phyloP scores from a whole-genome alignment of 2,329 filamentous ascomycete genomes.

The Dactylellina haptotyla region DNA sequence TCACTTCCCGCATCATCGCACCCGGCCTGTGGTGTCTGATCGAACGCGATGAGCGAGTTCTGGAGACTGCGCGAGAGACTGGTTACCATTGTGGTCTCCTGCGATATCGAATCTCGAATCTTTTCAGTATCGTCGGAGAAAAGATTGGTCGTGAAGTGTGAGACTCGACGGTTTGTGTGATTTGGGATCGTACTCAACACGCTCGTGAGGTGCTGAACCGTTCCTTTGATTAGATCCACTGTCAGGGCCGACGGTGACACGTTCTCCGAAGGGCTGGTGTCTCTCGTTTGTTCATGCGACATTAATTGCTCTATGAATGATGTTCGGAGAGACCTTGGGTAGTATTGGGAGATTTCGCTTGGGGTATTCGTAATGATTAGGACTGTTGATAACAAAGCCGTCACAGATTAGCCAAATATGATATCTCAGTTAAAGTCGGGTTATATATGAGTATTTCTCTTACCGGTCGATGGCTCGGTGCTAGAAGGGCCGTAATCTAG shows the following conservation, averaged over 20 bases:
- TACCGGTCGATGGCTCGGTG: slow-evolving; percentile 20
- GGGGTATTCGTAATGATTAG: slow-evolving; percentile 24
- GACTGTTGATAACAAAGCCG: background rate
- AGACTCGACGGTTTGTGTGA: slow-evolving; percentile 33
- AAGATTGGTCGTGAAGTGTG: slow-evolving; percentile 44
- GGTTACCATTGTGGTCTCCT: slow-evolving; percentile 24
- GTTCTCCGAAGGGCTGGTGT: background rate
- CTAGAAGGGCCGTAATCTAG: slow-evolving; percentile 15
- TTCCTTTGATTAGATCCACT: slow-evolving; percentile 35
- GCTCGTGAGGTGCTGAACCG: slow-evolving; percentile 29
- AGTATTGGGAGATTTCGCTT: background rate
- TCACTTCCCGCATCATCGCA: background rate
- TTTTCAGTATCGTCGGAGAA: slow-evolving; percentile 45
- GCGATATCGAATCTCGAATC: slow-evolving; percentile 31
- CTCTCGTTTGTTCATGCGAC: background rate
- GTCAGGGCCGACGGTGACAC: slow-evolving; percentile 15
- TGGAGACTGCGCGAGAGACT: slow-evolving; percentile 35
- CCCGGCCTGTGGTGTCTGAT: background rate
- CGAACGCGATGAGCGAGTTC: slow-evolving; percentile 36
- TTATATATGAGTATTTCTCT: background rate
- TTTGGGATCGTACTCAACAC: slow-evolving; percentile 19
- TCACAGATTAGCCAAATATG: no score
- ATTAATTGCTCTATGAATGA: slow-evolving; percentile 46
- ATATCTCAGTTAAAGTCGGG: no score
- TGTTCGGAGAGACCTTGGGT: slow-evolving; percentile 10